Conservation (phyloP, 495 filamentous ascomycete genomes). For the Aspergillus carlsbadensis region DNA sequence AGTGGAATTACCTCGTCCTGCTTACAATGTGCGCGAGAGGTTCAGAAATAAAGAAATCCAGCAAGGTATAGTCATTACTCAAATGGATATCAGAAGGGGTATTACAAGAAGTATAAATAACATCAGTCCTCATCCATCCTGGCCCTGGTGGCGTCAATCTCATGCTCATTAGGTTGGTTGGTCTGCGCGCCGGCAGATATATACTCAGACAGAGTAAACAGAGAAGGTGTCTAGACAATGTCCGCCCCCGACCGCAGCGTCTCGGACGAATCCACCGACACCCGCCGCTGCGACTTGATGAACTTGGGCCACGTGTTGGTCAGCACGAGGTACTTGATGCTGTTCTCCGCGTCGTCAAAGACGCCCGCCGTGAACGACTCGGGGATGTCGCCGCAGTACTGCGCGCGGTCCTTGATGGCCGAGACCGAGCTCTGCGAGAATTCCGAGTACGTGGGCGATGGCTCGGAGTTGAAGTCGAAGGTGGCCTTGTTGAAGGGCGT, state of each 20-base stretch:
- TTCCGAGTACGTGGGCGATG: constrained; percentile 22
- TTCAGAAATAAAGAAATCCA: too few species aligned
- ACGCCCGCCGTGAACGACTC: constrained; percentile 48
- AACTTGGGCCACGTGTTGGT: constrained; percentile 73
- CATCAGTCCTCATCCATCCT: too few species aligned
- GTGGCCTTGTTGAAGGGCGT: constrained; percentile 32
- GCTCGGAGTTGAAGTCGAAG: constrained; percentile 12
- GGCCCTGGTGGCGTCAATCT: too few species aligned
- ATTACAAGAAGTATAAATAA: too few species aligned
- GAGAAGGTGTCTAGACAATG: too few species aligned
- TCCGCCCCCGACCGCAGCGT: background rate
- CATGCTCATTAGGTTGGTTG: too few species aligned
- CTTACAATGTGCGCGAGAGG: too few species aligned
- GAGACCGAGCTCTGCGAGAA: constrained; percentile 22
- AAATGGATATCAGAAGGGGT: too few species aligned
- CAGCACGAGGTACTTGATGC: constrained; percentile 67
- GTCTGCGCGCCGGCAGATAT: too few species aligned
- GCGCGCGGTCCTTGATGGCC: constrained; percentile 26
- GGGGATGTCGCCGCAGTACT: constrained; percentile 45
- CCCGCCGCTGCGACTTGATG: constrained; percentile 25
- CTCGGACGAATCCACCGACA: constrained; percentile 10
- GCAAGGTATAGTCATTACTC: too few species aligned
- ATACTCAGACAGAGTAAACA: too few species aligned
- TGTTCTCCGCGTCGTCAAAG: constrained; percentile 59
- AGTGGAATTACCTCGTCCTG: too few species aligned